Conservation (phyloP, 208 protist species). For the Porcisia hertigi region DNA sequence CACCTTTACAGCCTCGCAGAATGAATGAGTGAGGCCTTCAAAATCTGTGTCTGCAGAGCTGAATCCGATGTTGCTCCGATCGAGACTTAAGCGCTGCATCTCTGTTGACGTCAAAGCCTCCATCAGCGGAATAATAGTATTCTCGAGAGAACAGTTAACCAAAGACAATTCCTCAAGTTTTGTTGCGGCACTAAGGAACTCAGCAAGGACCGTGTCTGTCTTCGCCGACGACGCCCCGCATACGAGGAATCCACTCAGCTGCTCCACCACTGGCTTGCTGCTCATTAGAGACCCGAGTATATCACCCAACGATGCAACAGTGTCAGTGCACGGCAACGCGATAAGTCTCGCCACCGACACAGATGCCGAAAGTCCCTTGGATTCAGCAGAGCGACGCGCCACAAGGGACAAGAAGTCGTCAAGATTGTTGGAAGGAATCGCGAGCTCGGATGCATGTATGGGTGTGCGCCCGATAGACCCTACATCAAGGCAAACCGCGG, state of each 20-base stretch:
- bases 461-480: not conserved
- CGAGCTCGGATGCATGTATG: slow-evolving; percentile 1
- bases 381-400: slow-evolving; percentile 15
- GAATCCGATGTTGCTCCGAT: slow-evolving; percentile 56
- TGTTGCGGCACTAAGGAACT: not conserved
- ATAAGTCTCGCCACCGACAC: slow-evolving; percentile 9
- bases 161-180: slow-evolving; percentile 16
- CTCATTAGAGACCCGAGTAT: slow-evolving; percentile 11
- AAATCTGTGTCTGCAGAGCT: slow-evolving; percentile 24
- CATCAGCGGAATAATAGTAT: slow-evolving; percentile 14
- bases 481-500: slow-evolving; percentile 9
- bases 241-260: not conserved
- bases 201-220: not conserved
- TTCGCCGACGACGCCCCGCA: slow-evolving; percentile 10
- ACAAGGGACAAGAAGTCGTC: slow-evolving; percentile 18
- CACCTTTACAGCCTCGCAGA: slow-evolving; percentile 56
- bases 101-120: slow-evolving; percentile 23
- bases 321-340: slow-evolving; percentile 7
- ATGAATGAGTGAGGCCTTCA: slow-evolving; percentile 30
- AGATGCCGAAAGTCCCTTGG: not conserved
- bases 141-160: slow-evolving; percentile 16
- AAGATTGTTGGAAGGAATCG: slow-evolving; percentile 16
- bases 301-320: slow-evolving; percentile 12
- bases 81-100: slow-evolving; percentile 42
- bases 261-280: slow-evolving; percentile 16